Evolutionary conservation across 768 basidiomycete genomes (phyloP).

Genomic region (Lactarius evosmus): DNA sequence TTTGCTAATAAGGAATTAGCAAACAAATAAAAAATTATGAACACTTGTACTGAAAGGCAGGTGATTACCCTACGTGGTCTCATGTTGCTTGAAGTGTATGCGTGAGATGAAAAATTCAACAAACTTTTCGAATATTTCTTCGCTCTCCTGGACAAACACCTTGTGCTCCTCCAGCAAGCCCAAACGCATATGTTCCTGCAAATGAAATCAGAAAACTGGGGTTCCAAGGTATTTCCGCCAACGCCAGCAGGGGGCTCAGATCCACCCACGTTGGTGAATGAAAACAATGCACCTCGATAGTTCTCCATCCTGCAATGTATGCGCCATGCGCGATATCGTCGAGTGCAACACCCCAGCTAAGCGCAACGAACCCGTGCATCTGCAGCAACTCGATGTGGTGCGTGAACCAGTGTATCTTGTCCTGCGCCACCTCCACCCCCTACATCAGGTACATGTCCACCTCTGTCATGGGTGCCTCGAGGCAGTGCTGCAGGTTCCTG

Average conservation of each 20-base stretch:
- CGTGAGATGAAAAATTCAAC: background rate
- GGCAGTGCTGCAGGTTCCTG: background rate
- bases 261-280: background rate
- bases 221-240: background rate
- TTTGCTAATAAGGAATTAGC: background rate
- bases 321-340: slow-evolving; percentile 1
- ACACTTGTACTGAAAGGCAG: background rate
- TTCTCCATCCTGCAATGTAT: slow-evolving; percentile 4
- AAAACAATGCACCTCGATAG: slow-evolving; percentile 4
- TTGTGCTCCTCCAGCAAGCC: slow-evolving; percentile 7
- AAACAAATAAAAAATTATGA: background rate
- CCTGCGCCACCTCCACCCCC: background rate
- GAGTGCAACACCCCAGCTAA: slow-evolving; percentile 4
- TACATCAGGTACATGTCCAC: slow-evolving; percentile 1
- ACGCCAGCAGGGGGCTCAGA: too few species aligned
- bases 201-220: background rate
- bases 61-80: too few species aligned
- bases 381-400: slow-evolving; percentile 13
- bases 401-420: background rate
- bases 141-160: slow-evolving; percentile 2
- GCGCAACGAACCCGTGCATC: slow-evolving; percentile 9
- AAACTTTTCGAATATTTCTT: slow-evolving; percentile 9
- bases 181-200: slow-evolving; percentile 18
- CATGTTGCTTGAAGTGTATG: slow-evolving; percentile 11
- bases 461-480: slow-evolving; percentile 12